Evolutionary conservation across 306 rosid species (phyloP).

Genomic region (Malus fusca): DNA sequence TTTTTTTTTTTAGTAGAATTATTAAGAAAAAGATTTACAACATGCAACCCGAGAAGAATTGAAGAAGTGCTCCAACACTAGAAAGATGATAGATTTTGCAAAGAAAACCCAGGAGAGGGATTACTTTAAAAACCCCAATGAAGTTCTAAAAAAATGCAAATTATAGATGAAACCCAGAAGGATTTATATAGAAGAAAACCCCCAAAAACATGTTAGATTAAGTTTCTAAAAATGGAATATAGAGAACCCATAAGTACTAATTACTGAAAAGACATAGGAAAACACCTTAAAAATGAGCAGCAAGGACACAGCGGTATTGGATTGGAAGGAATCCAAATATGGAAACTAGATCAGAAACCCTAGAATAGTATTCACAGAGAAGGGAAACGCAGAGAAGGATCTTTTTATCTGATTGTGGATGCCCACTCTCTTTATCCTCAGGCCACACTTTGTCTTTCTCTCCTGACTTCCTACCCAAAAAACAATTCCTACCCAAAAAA

Average conservation of each 20-base stretch:
- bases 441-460: constrained; percentile 14
- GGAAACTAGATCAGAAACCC: constrained; percentile 31
- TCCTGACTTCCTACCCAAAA: constrained; percentile 11
- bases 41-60: neutral
- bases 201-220: neutral
- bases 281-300: neutral
- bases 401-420: neutral
- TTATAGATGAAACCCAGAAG: neutral
- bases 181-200: neutral
- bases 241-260: neutral
- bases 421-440: constrained; percentile 11
- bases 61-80: neutral
- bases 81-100: neutral
- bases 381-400: neutral
- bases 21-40: neutral
- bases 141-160: neutral
- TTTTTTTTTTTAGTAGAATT: neutral
- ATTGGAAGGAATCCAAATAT: neutral
- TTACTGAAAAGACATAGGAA: neutral
- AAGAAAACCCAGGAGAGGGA: neutral
- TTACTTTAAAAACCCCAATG: neutral
- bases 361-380: constrained; percentile 5
- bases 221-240: neutral
- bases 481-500: too few relatives aligned
- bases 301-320: neutral